A percentile compares a stretch with the other conserved stretches of the same genome.
These are phyloP conservation scores for Funneliformis caledonium DNA, from an alignment of 371 early-diverging fungal species.

Conservation along the genomic window DNA sequence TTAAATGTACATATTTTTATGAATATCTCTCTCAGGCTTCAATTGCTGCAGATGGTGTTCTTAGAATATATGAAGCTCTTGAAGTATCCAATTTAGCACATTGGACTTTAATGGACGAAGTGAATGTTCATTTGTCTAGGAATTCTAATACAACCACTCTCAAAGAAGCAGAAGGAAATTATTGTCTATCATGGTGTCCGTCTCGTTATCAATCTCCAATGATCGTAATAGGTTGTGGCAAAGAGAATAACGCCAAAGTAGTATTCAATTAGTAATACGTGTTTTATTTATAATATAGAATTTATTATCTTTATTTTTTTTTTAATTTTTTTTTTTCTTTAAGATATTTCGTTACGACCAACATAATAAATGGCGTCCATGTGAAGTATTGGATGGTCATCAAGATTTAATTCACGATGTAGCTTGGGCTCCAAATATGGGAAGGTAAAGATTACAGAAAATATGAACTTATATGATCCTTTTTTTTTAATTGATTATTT, in stretches of 20 bases:
- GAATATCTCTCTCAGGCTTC: conserved; percentile 65
- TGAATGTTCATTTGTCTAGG: conserved; percentile 53
- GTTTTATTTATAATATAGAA: conserved; percentile 7
- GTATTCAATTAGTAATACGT: conserved; percentile 15
- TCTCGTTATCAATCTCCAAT: conserved; percentile 76
- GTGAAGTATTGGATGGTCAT: conserved; percentile 71
- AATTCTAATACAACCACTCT: conserved; percentile 38
- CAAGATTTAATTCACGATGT: conserved; percentile 77
- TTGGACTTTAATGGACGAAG: conserved; percentile 83
- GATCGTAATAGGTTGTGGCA: conserved; percentile 89
- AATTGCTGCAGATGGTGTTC: conserved; percentile 82
- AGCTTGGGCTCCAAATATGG: conserved; percentile 90
- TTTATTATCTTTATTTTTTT: neutral
- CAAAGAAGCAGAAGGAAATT: conserved; percentile 65
- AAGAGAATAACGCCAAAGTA: conserved; percentile 69
- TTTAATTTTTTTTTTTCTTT: conserved; percentile 1
- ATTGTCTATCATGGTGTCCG: conserved; percentile 90
- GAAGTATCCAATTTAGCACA: conserved; percentile 79
- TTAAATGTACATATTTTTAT: neutral
- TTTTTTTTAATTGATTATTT: conserved; percentile 13
- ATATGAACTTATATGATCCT: neutral
- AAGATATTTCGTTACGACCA: conserved; percentile 67
- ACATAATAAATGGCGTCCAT: conserved; percentile 70
- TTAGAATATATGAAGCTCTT: conserved; percentile 89
- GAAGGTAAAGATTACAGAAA: conserved; percentile 52